Evolutionary conservation across 1,284 basidiomycete genomes (phyloP).

Genomic region (Vanrija sp.): DNA sequence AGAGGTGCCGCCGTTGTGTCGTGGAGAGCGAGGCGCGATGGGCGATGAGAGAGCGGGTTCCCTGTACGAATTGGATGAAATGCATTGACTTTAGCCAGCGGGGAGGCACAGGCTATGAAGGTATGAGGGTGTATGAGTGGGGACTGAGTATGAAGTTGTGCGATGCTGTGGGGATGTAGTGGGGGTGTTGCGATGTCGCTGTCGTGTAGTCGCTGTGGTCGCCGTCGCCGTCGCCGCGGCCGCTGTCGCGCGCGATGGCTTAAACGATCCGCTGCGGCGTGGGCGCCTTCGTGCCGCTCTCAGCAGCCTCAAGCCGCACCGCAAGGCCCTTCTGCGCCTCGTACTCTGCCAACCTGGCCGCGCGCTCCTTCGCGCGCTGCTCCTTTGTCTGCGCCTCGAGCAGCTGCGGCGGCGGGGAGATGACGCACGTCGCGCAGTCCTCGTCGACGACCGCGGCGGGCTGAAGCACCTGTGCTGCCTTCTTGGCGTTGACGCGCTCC

Average conservation of each 20-base stretch:
- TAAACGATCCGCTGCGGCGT: conserved; percentile 1
- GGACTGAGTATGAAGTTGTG: background rate
- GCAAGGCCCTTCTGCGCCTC: conserved; percentile 35
- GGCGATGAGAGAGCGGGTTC: conserved; percentile 14
- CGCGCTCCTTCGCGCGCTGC: conserved; percentile 28
- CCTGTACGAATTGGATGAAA: conserved; percentile 27
- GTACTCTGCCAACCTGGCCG: conserved; percentile 34
- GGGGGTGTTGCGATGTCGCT: background rate
- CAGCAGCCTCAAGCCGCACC: conserved; percentile 20
- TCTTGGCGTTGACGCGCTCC: conserved; percentile 55
- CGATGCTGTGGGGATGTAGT: background rate
- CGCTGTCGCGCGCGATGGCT: background rate
- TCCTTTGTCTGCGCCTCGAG: conserved; percentile 35
- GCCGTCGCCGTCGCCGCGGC: background rate
- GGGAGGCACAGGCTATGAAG: no score
- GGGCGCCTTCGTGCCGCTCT: background rate
- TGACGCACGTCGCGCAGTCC: conserved; percentile 40
- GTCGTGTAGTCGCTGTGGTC: background rate
- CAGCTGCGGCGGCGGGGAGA: conserved; percentile 41
- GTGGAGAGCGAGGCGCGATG: conserved; percentile 1
- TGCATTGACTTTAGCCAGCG: conserved; percentile 21
- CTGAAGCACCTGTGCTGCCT: conserved; percentile 21
- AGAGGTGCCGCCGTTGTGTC: conserved; percentile 1
- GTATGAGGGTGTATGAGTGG: background rate
- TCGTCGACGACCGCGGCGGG: conserved; percentile 34